These are phyloP conservation scores for Backusella circina DNA, from an alignment of 192 early-diverging fungal genomes.

Conservation along the genomic window DNA sequence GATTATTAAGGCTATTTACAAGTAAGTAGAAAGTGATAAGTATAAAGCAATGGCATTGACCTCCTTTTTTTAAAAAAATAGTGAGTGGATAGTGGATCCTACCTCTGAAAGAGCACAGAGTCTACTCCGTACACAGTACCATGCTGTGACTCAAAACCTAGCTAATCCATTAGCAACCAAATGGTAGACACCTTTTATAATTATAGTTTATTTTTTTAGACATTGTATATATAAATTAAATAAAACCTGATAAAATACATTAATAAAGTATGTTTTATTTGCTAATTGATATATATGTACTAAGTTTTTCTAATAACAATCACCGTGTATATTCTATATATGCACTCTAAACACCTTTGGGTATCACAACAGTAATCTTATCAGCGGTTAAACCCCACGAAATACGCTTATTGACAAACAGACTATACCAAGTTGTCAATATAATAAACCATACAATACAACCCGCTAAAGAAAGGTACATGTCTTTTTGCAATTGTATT, in stretches of 20 bases:
- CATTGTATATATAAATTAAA: not conserved
- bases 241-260: not conserved
- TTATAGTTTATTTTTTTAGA: not conserved
- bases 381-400: conserved; percentile 60
- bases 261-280: too few species aligned
- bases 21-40: too few species aligned
- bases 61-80: conserved; percentile 6
- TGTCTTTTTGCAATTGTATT: conserved; percentile 38
- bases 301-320: too few species aligned
- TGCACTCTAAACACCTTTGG: conserved; percentile 40
- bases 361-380: conserved; percentile 44
- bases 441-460: conserved; percentile 44
- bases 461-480: conserved; percentile 49
- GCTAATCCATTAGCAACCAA: conserved; percentile 77
- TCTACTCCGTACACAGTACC: conserved; percentile 83
- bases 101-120: conserved; percentile 55
- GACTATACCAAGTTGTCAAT: conserved; percentile 52
- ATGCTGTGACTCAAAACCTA: conserved; percentile 71
- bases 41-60: too few species aligned
- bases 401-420: conserved; percentile 58
- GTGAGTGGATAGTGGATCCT: conserved; percentile 81
- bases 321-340: not conserved
- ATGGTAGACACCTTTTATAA: conserved; percentile 51
- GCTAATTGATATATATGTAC: too few species aligned
- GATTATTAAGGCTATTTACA: conserved; percentile 57